These are phyloP conservation scores for Polytrichum formosum DNA, from an alignment of 225 moss, liverwort and hornwort species.

Conservation along the genomic window DNA sequence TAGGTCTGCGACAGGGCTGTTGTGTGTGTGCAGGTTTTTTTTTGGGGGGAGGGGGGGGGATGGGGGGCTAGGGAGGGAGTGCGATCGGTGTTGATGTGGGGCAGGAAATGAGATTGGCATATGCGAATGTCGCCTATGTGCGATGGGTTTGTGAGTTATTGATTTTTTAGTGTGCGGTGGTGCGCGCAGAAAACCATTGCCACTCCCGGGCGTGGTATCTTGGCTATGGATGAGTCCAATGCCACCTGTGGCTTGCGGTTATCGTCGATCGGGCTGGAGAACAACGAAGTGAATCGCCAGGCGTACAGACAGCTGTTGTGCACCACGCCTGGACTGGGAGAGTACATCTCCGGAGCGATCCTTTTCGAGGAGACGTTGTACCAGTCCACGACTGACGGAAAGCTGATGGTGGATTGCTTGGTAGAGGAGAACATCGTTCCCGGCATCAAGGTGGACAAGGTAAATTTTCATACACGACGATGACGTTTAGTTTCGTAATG, in stretches of 20 bases:
- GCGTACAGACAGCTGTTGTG: conserved; percentile 59
- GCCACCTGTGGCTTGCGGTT: conserved; percentile 62
- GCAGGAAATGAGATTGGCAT: not conserved
- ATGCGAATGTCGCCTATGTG: not conserved
- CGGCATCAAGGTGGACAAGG: conserved; percentile 66
- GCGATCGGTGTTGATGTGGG: not conserved
- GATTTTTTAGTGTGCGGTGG: not conserved
- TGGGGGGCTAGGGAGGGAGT: not conserved
- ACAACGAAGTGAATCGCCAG: conserved; percentile 65
- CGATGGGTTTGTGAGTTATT: not conserved
- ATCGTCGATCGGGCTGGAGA: conserved; percentile 67
- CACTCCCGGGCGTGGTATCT: conserved; percentile 52
- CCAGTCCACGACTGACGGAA: conserved; percentile 58
- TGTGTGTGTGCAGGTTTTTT: not conserved
- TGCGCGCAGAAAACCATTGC: conserved; percentile 52
- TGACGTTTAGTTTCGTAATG: not conserved
- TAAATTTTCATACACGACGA: not conserved
- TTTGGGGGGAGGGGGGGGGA: too few species aligned
- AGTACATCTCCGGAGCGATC: conserved; percentile 65
- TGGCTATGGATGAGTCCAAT: conserved; percentile 72
- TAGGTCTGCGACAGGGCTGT: not conserved
- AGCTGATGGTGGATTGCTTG: conserved; percentile 63
- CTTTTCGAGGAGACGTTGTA: conserved; percentile 73
- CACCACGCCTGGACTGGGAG: conserved; percentile 59
- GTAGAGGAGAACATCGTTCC: conserved; percentile 53